Conservation (phyloP, 805 yeast genomes). For the Metschnikowia borealis region DNA sequence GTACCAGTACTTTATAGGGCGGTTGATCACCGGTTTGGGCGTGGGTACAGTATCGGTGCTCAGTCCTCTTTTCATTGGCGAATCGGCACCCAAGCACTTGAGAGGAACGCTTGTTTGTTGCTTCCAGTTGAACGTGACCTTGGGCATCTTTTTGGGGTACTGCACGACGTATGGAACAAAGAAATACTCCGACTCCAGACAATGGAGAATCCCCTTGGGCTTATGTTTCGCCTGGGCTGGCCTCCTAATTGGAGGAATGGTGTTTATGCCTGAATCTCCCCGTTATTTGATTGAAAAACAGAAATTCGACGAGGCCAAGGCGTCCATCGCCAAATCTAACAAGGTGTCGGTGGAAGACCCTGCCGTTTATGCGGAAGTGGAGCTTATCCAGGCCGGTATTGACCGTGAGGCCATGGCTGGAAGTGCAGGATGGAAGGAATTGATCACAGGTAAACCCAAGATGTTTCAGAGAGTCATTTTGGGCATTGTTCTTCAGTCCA, state of each 20-base stretch:
- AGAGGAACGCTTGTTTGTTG: constrained; percentile 71
- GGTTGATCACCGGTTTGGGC: constrained; percentile 65
- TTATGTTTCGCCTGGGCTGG: constrained; percentile 45
- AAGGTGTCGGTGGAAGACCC: constrained; percentile 51
- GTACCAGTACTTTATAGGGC: constrained; percentile 58
- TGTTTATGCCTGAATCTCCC: constrained; percentile 68
- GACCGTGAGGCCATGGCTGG: constrained; percentile 62
- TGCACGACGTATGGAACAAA: constrained; percentile 64
- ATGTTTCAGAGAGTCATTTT: constrained; percentile 50
- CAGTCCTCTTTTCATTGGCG: constrained; percentile 64
- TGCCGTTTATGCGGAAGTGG: constrained; percentile 51
- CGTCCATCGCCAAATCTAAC: constrained; percentile 55
- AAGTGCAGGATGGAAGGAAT: constrained; percentile 60
- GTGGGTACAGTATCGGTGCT: constrained; percentile 70
- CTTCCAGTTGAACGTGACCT: constrained; percentile 66
- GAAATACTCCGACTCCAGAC: constrained; percentile 45
- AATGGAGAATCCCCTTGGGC: constrained; percentile 68
- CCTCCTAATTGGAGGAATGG: constrained; percentile 47
- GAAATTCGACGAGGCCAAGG: constrained; percentile 50
- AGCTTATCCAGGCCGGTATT: constrained; percentile 54
- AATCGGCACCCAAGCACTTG: constrained; percentile 63
- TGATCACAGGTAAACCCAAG: constrained; percentile 61
- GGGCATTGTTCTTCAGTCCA: constrained; percentile 57
- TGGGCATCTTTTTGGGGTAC: constrained; percentile 70
- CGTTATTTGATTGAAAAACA: constrained; percentile 53